These are phyloP conservation scores for Daldinia vernicosa DNA, from an alignment of 495 filamentous ascomycete species.

Conservation along the genomic window DNA sequence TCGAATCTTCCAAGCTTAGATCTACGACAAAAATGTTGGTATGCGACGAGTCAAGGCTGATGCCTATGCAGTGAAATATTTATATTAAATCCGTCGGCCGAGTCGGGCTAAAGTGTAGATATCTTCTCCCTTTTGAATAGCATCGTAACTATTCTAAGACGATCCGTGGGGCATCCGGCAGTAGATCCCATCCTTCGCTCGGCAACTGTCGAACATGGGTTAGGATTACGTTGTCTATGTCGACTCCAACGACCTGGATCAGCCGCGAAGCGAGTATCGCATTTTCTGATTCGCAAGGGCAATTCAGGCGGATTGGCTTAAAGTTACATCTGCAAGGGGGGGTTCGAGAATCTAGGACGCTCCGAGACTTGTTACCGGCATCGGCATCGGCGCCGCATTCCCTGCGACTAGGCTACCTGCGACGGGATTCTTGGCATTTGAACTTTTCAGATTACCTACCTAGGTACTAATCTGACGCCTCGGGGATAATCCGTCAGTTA, in stretches of 20 bases:
- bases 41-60: neutral
- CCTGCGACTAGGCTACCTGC: slow-evolving; percentile 1
- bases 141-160: neutral
- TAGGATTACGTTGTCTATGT: neutral
- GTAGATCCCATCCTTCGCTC: neutral
- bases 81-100: neutral
- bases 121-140: neutral
- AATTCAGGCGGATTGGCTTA: slow-evolving; percentile 37
- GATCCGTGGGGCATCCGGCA: neutral
- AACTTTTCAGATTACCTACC: neutral
- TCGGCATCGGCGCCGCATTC: slow-evolving; percentile 39
- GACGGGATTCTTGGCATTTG: slow-evolving; percentile 6
- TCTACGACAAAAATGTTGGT: neutral
- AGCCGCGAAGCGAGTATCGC: slow-evolving; percentile 22
- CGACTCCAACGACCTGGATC: slow-evolving; percentile 38
- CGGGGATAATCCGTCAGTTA: neutral
- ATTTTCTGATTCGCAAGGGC: slow-evolving; percentile 24
- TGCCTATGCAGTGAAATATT: neutral
- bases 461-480: too few species aligned
- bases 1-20: neutral
- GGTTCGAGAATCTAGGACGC: slow-evolving; percentile 3
- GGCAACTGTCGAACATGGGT: slow-evolving; percentile 5
- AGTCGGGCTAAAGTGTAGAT: neutral
- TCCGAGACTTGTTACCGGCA: slow-evolving; percentile 33
- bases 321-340: slow-evolving; percentile 24